Conservation (phyloP, 1,284 basidiomycete species). For the Rhodotorula glutinis region DNA sequence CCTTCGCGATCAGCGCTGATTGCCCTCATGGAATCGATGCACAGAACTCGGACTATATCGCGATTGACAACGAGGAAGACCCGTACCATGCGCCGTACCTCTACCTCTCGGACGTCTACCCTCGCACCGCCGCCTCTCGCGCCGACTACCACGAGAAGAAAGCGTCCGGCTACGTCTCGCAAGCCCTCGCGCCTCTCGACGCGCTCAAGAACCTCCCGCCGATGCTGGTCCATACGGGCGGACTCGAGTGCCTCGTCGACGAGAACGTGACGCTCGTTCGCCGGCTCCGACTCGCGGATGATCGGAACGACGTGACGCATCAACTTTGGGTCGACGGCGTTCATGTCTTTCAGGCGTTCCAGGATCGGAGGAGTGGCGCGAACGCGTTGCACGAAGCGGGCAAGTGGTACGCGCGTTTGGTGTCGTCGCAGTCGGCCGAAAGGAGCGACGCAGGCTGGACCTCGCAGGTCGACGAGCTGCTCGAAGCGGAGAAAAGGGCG, state of each 20-base stretch:
- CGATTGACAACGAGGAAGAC: slow-evolving; percentile 1
- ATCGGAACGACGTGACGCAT: slow-evolving; percentile 30
- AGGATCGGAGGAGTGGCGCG: background rate
- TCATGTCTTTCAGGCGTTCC: background rate
- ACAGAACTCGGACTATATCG: slow-evolving; percentile 17
- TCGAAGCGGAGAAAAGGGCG: slow-evolving; percentile 1
- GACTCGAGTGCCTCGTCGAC: slow-evolving; percentile 49
- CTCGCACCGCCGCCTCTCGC: background rate
- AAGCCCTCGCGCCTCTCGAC: slow-evolving; percentile 20
- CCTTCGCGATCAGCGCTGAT: too few species aligned
- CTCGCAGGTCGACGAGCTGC: background rate
- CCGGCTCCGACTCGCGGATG: slow-evolving; percentile 45
- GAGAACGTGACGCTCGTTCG: slow-evolving; percentile 49
- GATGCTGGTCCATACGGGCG: slow-evolving; percentile 49
- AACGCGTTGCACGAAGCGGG: background rate
- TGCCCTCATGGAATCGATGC: too few species aligned
- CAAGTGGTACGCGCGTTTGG: background rate
- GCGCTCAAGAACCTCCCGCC: slow-evolving; percentile 45
- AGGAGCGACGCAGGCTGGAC: background rate
- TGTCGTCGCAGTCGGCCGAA: background rate
- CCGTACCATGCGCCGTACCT: background rate
- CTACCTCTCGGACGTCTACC: slow-evolving; percentile 12
- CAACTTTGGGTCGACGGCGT: slow-evolving; percentile 17
- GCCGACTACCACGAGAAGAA: background rate
- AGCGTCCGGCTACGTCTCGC: slow-evolving; percentile 34